Base-by-base conservation (phyloP, 2,329 filamentous ascomycete species). In the Paraphoma chrysanthemicola region DNA sequence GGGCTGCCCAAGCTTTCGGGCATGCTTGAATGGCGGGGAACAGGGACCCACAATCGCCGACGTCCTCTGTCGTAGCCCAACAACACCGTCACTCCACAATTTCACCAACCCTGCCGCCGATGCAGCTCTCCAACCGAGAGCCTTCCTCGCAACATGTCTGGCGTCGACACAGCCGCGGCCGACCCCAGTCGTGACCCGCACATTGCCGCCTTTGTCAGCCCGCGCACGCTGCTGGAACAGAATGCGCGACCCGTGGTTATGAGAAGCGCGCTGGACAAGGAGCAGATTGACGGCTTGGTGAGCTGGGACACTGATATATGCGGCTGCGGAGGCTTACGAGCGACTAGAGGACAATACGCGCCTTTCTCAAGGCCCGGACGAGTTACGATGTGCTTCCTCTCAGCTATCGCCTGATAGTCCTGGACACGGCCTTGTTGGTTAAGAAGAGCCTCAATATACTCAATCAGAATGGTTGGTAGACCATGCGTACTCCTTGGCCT, bases 301-400 rank as follows among this genome's bases (percentile, higher is more conserved):
- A 81, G 89, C 39, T 18, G 45, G 23, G 16, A 12, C 28, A 29
- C 28, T 6, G 33, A 16, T 14, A 29, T 31, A 14, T 12, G 47
- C 7, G 36, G 33, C 49, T 28, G 51, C 9, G 23, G 29, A 46
- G 44, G 63, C 62, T 67, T 58, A 69, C 60, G 44, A 16, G 47
- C 39, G 48, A 30, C 53, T 63, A 67, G 93, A 89, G 89, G 82
- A 90, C 91, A 62, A 93, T 98, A 70, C 91, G 95, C 78, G 91
- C 97, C 69, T 99, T 99, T 80, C 88, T 99, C 75, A 96, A 93
- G 79, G 90, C 96, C 68, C 90, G 95, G 73, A 98, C 92, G 36
- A 97, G 93, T 77, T 99, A 99, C 82, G 95, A 99, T 80, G 95
- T 99, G 66, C 85, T 99, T 46, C 95, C 95, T 16, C 87, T 99